Evolutionary conservation across 2,329 filamentous ascomycete species (phyloP), one percentile per base, ranked within the genome.

Genomic region (Neodidymelliopsis sp.): DNA sequence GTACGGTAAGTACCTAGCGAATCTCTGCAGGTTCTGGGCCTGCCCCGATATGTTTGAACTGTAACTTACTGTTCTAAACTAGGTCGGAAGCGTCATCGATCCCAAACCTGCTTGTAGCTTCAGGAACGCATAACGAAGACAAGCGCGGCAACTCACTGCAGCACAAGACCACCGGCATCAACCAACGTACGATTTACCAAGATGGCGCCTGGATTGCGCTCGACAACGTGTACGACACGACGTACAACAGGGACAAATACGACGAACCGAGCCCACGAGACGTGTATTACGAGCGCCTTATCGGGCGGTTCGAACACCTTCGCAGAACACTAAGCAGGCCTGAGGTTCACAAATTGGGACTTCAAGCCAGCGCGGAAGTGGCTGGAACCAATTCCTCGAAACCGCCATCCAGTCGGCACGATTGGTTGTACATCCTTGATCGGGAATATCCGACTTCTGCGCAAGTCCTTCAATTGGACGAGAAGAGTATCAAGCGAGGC

Each of bases 41-140:
- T n/a, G 18, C 25, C n/a, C 36, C 31, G 22, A 20, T 16, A n/a
- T n/a, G 13, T 22, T 16, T n/a, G 22, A 12, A 25, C 8, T 45
- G 15, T 49, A 40, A 42, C 57, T 62, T 19, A 65, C 53, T 54
- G 38, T 39, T 49, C 15, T 54, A 42, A 47, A 56, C 50, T 73
- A 94, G 90, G 75, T 81, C 84, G 59, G 86, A 95, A 82, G 90
- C 90, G n/a, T 84, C 78, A 52, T 75, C 79, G 8, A 87, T 95
- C 24, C 90, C 90, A 1, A 81, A 86, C 57, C 75, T 94, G 9
- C 80, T 94, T 40, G 81, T 85, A 34, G 88, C 74, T 61, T 48
- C 72, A 31, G 88, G 74, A 62, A 46, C 71, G 24, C 57, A 67
- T 11, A 50, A 59, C 30, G 59, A 67, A 30, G 18, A 52, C 15